These are phyloP conservation scores for Exophiala oligosperma DNA, from an alignment of 2,329 filamentous ascomycete species.

Conservation along the genomic window DNA sequence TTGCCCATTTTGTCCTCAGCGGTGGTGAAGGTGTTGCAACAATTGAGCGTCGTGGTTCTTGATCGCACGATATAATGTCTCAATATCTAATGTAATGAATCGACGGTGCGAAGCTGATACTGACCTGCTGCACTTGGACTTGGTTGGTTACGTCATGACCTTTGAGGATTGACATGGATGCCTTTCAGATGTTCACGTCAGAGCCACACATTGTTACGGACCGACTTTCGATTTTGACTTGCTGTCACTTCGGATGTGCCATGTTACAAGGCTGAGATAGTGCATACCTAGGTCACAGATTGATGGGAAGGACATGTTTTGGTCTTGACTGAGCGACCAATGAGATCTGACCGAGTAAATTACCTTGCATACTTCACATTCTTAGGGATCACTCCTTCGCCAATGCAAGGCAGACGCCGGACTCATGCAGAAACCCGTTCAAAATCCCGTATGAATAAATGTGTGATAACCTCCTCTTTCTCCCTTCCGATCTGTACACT, in stretches of 20 bases:
- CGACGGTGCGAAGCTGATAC: not conserved
- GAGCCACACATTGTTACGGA: not conserved
- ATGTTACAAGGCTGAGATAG: not conserved
- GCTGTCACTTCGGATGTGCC: not conserved
- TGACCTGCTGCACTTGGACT: not conserved
- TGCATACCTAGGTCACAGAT: no score
- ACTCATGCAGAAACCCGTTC: conserved; percentile 6
- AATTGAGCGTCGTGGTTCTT: not conserved
- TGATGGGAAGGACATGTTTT: no score
- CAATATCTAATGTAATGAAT: not conserved
- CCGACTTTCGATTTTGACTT: not conserved
- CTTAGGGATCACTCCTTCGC: not conserved
- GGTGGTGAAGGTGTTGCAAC: not conserved
- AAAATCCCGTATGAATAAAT: conserved; percentile 3
- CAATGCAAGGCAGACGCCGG: not conserved
- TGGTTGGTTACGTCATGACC: conserved; percentile 20
- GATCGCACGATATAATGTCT: not conserved
- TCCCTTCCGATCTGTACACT: not conserved
- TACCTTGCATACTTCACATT: not conserved
- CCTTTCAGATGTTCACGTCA: not conserved
- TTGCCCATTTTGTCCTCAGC: conserved; percentile 49
- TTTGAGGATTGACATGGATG: not conserved
- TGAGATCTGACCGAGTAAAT: not conserved
- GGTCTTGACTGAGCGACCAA: no score
- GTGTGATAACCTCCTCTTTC: not conserved